Base-by-base conservation (phyloP, 768 basidiomycete species). In the Steccherinum ochraceum region DNA sequence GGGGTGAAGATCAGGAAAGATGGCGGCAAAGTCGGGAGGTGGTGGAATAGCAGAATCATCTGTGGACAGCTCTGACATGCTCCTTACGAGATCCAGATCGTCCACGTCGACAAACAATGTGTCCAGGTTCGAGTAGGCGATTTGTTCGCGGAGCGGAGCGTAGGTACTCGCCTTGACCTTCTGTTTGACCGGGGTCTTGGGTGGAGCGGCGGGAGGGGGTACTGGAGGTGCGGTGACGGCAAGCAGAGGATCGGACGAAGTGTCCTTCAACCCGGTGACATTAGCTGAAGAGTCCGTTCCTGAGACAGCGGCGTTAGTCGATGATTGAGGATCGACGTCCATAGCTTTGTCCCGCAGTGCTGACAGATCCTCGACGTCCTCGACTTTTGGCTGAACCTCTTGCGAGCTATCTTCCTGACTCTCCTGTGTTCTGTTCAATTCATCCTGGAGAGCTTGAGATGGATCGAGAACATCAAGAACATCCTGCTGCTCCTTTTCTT, bases 1-100 rank as follows among this genome's bases (percentile, higher is more conserved):
- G 11, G 82, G 77, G 26, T 79, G 78, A 11, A 95, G 76, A 50
- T 96, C 95, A 0, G 93, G 92, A 64, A 96, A 96, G 40, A 97
- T 79, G 25, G 79, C 76, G 1, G 78, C 74, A 21, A 86, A 69
- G 55, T 83, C 82, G 44, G 73, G 58, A 49, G 76, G 63, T 10
- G 60, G 57, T 4, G 62, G 53, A 25, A 64, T 62, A 18, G 60
- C 52, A 16, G 51, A 52, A 12, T 67, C 69, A 4, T 71, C 67
- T 12, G 60, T 59, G 4, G 60, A 49, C 23, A 62, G 51, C 12
- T 61, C 52, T 5, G 60, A 56, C 63, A 64, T 56, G 46, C 54
- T 45, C 46, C 61, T 57, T 24, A 56, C 52, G n/a, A 65, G 51
- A 20, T 78, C 73, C 27, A 74, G 64, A 51, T 73, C 73, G 40